These are phyloP conservation scores for Dysphania ambrosioides DNA, from an alignment of 148 eudicot genomes.

Conservation along the genomic window DNA sequence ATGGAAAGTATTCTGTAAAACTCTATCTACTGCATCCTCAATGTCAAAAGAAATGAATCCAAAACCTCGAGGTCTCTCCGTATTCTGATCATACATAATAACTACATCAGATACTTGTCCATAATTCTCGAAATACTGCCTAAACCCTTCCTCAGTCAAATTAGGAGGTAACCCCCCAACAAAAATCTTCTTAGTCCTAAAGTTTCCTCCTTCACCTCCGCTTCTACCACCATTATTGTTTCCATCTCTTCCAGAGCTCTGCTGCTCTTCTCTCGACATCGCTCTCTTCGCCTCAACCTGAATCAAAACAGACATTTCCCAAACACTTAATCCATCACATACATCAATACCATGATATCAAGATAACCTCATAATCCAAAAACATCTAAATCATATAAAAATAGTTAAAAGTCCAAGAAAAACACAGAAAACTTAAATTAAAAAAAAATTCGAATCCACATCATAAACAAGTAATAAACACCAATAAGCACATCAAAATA, in stretches of 20 bases:
- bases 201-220: slow-evolving; percentile 60
- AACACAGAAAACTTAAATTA: too few species aligned
- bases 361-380: too few species aligned
- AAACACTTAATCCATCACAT: neutral
- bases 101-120: slow-evolving; percentile 88
- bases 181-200: slow-evolving; percentile 88
- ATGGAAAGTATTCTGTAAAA: slow-evolving; percentile 79
- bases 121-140: slow-evolving; percentile 81
- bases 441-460: too few species aligned
- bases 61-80: slow-evolving; percentile 91
- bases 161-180: slow-evolving; percentile 94
- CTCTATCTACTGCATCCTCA: slow-evolving; percentile 97
- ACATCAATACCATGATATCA: neutral
- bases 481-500: neutral
- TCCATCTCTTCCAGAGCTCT: slow-evolving; percentile 52
- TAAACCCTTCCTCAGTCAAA: slow-evolving; percentile 80
- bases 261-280: slow-evolving; percentile 90
- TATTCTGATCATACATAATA: slow-evolving; percentile 91
- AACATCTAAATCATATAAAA: too few species aligned
- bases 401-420: too few species aligned
- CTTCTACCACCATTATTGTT: slow-evolving; percentile 46
- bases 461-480: neutral
- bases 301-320: slow-evolving; percentile 13
- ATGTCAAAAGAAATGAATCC: slow-evolving; percentile 86
- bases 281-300: slow-evolving; percentile 98